phyloP scores from a whole-genome alignment of 2,329 filamentous ascomycete genomes.

The Lasiodiplodia hormozganensis region DNA sequence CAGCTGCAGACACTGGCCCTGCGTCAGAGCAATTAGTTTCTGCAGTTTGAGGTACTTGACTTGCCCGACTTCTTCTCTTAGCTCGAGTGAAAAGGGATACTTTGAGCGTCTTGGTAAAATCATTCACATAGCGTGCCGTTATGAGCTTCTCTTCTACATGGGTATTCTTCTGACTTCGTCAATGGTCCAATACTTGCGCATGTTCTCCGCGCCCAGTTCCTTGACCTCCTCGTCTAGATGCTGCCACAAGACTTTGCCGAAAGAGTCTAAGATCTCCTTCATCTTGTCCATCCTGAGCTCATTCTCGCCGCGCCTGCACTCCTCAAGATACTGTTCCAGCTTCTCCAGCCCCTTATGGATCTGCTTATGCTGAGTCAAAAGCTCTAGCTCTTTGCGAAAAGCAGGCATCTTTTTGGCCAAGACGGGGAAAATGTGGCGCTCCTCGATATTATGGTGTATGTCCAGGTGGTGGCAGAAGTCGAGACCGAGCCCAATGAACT shows the following conservation, averaged over 20 bases:
- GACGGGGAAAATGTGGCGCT: conserved; percentile 78
- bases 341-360: conserved; percentile 80
- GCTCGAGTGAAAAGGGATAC: background rate
- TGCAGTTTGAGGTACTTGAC: background rate
- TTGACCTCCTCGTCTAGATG: conserved; percentile 87
- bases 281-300: conserved; percentile 65
- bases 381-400: conserved; percentile 69
- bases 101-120: background rate
- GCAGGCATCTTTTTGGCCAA: conserved; percentile 80
- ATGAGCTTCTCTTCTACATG: conserved; percentile 57
- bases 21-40: background rate
- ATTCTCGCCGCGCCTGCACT: conserved; percentile 67
- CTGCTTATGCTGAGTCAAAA: conserved; percentile 75
- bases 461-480: conserved; percentile 74
- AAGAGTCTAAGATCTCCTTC: conserved; percentile 75
- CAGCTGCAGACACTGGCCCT: background rate
- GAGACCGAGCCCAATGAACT: conserved; percentile 73
- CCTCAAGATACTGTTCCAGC: conserved; percentile 69
- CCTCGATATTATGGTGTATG: conserved; percentile 83
- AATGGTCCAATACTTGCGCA: conserved; percentile 80
- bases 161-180: conserved; percentile 76
- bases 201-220: conserved; percentile 82
- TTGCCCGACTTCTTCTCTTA: background rate
- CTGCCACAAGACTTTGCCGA: conserved; percentile 78
- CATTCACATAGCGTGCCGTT: background rate